Evolutionary conservation across 495 filamentous ascomycete species (phyloP).

Genomic region (Xylaria venustula): DNA sequence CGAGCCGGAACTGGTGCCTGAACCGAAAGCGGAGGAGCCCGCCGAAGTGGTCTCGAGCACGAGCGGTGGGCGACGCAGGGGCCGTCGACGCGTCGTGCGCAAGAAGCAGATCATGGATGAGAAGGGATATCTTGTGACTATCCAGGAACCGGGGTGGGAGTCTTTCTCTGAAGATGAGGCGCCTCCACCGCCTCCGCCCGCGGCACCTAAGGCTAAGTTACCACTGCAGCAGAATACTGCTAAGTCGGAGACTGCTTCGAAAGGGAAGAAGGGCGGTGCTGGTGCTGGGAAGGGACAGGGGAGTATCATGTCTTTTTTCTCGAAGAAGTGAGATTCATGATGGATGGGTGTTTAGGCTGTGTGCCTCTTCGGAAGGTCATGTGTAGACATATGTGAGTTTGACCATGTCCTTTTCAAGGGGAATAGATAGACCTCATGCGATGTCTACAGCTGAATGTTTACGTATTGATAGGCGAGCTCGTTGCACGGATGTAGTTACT

Average conservation of each 20-base stretch:
- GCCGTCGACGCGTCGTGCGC: slow-evolving; percentile 79
- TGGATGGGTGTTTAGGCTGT: too few relatives aligned
- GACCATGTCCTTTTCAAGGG: too few relatives aligned
- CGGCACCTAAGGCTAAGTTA: slow-evolving; percentile 33
- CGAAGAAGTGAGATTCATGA: slow-evolving; percentile 72
- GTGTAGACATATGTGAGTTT: too few relatives aligned
- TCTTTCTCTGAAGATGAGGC: slow-evolving; percentile 91
- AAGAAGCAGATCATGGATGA: slow-evolving; percentile 90
- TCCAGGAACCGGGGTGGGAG: slow-evolving; percentile 86
- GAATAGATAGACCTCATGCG: too few relatives aligned
- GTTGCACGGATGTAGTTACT: too few relatives aligned
- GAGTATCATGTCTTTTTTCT: slow-evolving; percentile 93
- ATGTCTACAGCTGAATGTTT: too few relatives aligned
- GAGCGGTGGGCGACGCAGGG: slow-evolving; percentile 68
- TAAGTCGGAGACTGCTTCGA: slow-evolving; percentile 30
- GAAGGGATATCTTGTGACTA: slow-evolving; percentile 92
- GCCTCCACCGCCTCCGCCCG: slow-evolving; percentile 61
- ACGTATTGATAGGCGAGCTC: too few relatives aligned
- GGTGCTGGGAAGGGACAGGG: slow-evolving; percentile 62
- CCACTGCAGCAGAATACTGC: slow-evolving; percentile 31
- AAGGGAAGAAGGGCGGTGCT: slow-evolving; percentile 56
- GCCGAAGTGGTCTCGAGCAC: slow-evolving; percentile 55
- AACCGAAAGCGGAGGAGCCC: slow-evolving; percentile 43
- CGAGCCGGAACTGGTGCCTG: too few relatives aligned
- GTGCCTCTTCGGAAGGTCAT: too few relatives aligned